Conservation (phyloP, 2,329 filamentous ascomycete species). For the Claviceps capensis region DNA sequence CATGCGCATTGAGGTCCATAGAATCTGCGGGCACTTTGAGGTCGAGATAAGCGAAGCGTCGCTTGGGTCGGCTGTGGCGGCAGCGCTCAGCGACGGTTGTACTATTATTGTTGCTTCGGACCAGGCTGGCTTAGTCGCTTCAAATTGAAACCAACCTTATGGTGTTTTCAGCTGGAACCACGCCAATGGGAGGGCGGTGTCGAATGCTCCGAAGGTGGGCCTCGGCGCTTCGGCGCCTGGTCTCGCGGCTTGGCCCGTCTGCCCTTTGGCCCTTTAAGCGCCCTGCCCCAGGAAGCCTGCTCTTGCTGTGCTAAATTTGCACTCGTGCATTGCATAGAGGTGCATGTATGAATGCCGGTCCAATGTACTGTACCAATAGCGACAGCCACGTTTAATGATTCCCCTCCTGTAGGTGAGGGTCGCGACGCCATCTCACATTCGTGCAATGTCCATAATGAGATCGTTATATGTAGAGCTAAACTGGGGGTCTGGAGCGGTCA, state of each 20-base stretch:
- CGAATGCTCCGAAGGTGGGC: not conserved
- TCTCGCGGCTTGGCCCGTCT: constrained; percentile 1
- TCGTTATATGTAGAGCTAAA: too few relatives aligned
- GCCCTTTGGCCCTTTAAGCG: constrained; percentile 1
- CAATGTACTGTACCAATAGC: too few relatives aligned
- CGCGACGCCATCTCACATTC: too few relatives aligned
- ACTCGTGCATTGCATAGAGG: too few relatives aligned
- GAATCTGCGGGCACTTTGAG: not conserved
- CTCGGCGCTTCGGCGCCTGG: not conserved
- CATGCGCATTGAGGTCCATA: not conserved
- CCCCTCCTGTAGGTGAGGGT: too few relatives aligned
- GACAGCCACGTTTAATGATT: too few relatives aligned
- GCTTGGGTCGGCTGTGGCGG: not conserved
- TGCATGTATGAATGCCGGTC: not conserved
- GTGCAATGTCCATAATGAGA: too few relatives aligned
- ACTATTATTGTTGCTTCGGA: not conserved
- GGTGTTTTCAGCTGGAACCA: not conserved
- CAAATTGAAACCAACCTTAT: not conserved
- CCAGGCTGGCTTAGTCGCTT: not conserved
- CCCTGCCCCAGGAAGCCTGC: not conserved
- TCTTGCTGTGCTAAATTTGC: not conserved
- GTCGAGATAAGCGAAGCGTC: not conserved
- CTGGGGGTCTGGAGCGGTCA: too few relatives aligned
- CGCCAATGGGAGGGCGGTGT: not conserved
- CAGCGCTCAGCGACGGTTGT: not conserved